phyloP scores from a whole-genome alignment of 345 rosid genomes.

The Gossypium anomalum region DNA sequence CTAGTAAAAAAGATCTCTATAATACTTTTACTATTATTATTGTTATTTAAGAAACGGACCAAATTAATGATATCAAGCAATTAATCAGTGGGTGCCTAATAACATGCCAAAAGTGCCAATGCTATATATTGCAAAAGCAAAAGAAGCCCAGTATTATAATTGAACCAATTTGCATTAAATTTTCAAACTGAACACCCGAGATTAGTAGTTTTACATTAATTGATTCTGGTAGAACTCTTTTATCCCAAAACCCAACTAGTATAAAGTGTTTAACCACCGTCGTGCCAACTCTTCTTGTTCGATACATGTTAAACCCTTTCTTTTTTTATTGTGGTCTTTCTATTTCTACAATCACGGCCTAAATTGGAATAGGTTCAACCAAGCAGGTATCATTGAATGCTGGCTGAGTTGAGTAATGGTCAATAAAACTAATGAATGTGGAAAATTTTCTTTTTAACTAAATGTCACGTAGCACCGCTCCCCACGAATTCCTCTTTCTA shows the following conservation, averaged over 20 bases:
- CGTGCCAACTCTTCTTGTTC: neutral
- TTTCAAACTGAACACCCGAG: neutral
- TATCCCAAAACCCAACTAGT: neutral
- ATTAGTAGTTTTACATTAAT: neutral
- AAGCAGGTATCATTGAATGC: neutral
- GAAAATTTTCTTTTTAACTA: neutral
- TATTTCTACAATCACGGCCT: neutral
- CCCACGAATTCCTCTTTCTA: neutral
- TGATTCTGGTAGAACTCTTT: no score
- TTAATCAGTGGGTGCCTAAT: constrained; percentile 1
- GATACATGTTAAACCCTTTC: no score
- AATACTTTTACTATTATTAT: neutral
- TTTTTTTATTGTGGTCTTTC: neutral
- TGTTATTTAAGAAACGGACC: neutral
- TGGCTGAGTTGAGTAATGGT: neutral
- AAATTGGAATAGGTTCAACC: neutral
- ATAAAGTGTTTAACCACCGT: neutral
- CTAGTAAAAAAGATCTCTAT: no score
- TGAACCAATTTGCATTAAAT: neutral
- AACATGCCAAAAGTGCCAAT: neutral
- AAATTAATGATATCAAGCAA: neutral
- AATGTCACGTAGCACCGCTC: neutral
- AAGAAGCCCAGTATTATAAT: neutral
- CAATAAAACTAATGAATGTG: neutral
- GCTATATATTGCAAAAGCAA: neutral